Evolutionary conservation across 805 yeast genomes (phyloP), one percentile per base, ranked within the genome.

Genomic region (Starmera amethionina): DNA sequence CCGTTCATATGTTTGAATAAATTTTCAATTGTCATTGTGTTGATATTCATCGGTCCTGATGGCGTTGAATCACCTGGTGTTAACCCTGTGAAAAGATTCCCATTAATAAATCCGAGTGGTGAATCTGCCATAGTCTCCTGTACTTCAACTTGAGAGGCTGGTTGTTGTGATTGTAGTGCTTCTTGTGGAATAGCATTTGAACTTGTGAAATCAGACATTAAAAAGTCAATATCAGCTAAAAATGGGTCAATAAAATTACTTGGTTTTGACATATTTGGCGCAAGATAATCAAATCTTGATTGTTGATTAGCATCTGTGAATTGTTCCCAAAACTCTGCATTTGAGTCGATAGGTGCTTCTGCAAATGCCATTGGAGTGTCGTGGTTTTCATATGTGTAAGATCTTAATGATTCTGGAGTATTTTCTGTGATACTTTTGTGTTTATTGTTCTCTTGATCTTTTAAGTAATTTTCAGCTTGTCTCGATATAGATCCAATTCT

Each of bases 211-310:
- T 16, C 30, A 13, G n/a, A n/a, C 14, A 37, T 32, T 4, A 15
- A 16, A 5, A 30, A 28, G n/a, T 10, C 28, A 3, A 37, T 30
- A 29, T 39, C 42, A 30, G 40, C 46, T 32, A 49, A 44, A 34
- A 44, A 56, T 13, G 59, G 60, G 41, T 56, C 60, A 8, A 42
- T 43, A 32, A 49, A 30, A 13, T 37, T 31, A n/a, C 48, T 45
- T 30, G 45, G 50, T 37, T 38, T 50, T 13, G 38, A 37, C 14
- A 51, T 37, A 27, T 53, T 43, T 16, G 62, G 58, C 8, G 49
- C 44, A 22, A 58, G 43, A 36, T 55, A 58, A 34, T 59, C 62
- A 37, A 54, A 53, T 25, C 43, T 51, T 7, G 55, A 46, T 33
- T 55, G 59, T 5, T 47, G 48, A 1, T 49, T 22, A 7, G 44